Conservation (phyloP, 1,139 yeast genomes). For the Meyerozyma elateridarum region DNA sequence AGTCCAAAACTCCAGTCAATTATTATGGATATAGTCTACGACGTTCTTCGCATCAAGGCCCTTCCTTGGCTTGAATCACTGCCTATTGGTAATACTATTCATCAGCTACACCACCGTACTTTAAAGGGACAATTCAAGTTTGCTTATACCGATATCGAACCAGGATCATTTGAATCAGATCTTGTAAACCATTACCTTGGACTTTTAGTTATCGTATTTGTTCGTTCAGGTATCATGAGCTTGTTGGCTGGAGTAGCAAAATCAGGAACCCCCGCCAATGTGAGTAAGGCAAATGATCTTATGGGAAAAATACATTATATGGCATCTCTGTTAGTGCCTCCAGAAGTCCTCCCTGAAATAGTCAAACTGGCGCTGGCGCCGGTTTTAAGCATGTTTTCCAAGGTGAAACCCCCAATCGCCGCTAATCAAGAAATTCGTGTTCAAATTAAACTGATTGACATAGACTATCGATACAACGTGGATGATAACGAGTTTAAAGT, state of each 20-base stretch:
- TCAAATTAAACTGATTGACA: neutral
- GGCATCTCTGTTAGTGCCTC: neutral
- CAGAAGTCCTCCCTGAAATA: neutral
- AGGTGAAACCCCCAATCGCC: constrained; percentile 10
- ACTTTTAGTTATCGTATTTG: constrained; percentile 4
- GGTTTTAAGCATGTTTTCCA: too few species aligned
- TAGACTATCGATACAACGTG: constrained; percentile 25
- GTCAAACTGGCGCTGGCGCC: constrained; percentile 21
- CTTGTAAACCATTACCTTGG: constrained; percentile 61
- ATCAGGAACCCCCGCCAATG: neutral
- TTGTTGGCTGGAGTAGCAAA: neutral
- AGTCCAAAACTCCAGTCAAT: constrained; percentile 53
- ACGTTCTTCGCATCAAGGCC: constrained; percentile 57
- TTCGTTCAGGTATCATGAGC: constrained; percentile 1
- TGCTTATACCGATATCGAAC: constrained; percentile 7
- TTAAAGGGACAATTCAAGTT: constrained; percentile 4
- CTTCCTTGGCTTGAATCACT: constrained; percentile 53
- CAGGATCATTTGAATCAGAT: constrained; percentile 14
- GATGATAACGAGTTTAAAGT: constrained; percentile 71
- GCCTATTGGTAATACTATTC: constrained; percentile 29
- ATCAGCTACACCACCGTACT: constrained; percentile 6
- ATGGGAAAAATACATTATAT: neutral
- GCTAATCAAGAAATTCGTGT: constrained; percentile 30
- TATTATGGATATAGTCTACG: constrained; percentile 67
- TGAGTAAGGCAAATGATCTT: neutral